phyloP scores from a whole-genome alignment of 176 grass and related monocot genomes.

The Carex myosuroides region DNA sequence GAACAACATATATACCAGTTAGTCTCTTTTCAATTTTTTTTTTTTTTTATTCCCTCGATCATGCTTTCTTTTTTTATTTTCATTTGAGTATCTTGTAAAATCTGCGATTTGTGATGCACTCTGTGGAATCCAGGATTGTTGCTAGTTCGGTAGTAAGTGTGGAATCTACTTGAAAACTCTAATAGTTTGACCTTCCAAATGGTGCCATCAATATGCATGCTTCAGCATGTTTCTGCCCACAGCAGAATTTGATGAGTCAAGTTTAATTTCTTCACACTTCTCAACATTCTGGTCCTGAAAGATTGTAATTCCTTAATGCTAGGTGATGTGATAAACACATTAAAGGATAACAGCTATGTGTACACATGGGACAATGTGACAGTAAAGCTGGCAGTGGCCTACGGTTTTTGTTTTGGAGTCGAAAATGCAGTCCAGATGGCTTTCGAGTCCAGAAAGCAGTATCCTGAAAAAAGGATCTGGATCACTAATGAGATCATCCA shows the following conservation, averaged over 20 bases:
- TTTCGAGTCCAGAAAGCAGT: constrained; percentile 97
- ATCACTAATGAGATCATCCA: constrained; percentile 99
- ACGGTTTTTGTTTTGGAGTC: constrained; percentile 96
- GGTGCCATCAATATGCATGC: no score
- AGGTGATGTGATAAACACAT: constrained; percentile 89
- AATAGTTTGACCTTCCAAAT: no score
- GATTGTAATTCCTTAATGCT: neutral
- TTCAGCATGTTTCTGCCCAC: no score
- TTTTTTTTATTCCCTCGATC: neutral
- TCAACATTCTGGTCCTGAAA: neutral
- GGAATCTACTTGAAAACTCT: neutral
- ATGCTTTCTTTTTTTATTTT: neutral
- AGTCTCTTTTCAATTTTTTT: neutral
- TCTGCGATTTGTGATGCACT: neutral
- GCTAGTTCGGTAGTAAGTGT: neutral
- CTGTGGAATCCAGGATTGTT: no score
- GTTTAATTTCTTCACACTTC: neutral
- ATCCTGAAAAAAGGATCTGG: constrained; percentile 86
- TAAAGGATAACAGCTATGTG: constrained; percentile 68
- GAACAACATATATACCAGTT: constrained; percentile 88
- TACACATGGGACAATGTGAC: constrained; percentile 76
- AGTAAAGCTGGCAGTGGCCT: constrained; percentile 75
- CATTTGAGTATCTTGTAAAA: neutral
- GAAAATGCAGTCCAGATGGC: constrained; percentile 95
- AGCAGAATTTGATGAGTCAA: no score